Evolutionary conservation across 1,284 basidiomycete species (phyloP).

Genomic region (Chalciporus sp.): DNA sequence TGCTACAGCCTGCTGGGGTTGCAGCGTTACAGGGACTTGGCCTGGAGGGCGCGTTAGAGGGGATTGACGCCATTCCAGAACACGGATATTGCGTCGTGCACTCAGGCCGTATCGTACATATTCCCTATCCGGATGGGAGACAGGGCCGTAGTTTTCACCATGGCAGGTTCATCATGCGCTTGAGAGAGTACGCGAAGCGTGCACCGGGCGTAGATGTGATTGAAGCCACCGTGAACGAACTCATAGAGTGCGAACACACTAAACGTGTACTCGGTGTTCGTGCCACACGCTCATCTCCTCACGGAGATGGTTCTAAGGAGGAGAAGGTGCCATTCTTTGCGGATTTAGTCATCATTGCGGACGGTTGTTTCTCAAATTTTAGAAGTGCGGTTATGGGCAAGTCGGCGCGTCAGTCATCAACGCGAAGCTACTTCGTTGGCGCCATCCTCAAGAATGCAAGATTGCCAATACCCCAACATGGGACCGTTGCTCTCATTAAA

Average conservation of each 20-base stretch:
- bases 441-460: conserved; percentile 64
- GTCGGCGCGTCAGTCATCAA: conserved; percentile 45
- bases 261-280: conserved; percentile 64
- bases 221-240: conserved; percentile 81
- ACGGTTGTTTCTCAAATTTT: conserved; percentile 94
- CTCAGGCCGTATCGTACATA: conserved; percentile 69
- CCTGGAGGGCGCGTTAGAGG: conserved; percentile 74
- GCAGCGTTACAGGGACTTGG: conserved; percentile 79
- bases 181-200: conserved; percentile 68
- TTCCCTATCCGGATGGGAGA: conserved; percentile 82
- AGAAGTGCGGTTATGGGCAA: conserved; percentile 50
- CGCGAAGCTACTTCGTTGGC: conserved; percentile 72
- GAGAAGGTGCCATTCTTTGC: conserved; percentile 64
- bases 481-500: conserved; percentile 72
- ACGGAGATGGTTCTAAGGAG: conserved; percentile 32
- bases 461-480: conserved; percentile 74
- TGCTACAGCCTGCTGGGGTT: conserved; percentile 94
- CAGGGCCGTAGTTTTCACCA: conserved; percentile 91
- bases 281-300: conserved; percentile 42
- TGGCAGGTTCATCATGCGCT: conserved; percentile 85
- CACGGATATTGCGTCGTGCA: conserved; percentile 90
- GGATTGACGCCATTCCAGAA: conserved; percentile 86
- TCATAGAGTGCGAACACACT: conserved; percentile 63
- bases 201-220: conserved; percentile 72
- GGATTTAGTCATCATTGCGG: conserved; percentile 86